A percentile compares a stretch with the other conserved stretches of the same genome.
These are phyloP conservation scores for Fusarium anthophilum DNA, from an alignment of 2,329 filamentous ascomycete species.

Conservation along the genomic window DNA sequence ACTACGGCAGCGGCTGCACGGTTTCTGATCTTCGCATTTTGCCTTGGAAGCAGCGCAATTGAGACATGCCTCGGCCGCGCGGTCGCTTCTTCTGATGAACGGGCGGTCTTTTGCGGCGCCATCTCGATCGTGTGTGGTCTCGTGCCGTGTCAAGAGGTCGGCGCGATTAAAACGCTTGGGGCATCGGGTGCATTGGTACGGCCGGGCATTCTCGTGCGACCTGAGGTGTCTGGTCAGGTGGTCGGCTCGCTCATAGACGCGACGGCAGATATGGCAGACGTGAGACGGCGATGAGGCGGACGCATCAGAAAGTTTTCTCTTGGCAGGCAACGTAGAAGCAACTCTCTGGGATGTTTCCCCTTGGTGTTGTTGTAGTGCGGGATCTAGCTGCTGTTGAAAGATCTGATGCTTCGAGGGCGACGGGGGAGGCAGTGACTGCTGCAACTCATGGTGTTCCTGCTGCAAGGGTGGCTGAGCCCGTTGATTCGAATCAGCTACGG, in stretches of 20 bases:
- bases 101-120: constrained; percentile 39
- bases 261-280: constrained; percentile 42
- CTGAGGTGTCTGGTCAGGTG: constrained; percentile 41
- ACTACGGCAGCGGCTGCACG: constrained; percentile 40
- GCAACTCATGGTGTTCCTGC: constrained; percentile 30
- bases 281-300: constrained; percentile 40
- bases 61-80: constrained; percentile 41
- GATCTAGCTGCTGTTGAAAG: constrained; percentile 32
- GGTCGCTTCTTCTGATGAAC: constrained; percentile 40
- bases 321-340: constrained; percentile 28
- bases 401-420: constrained; percentile 28
- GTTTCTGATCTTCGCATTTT: constrained; percentile 42
- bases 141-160: constrained; percentile 40
- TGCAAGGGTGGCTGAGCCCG: constrained; percentile 20
- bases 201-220: constrained; percentile 42
- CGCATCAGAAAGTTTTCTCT: constrained; percentile 40
- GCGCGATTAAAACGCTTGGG: constrained; percentile 43
- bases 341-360: constrained; percentile 17
- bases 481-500: constrained; percentile 32
- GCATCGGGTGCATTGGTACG: constrained; percentile 42
- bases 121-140: constrained; percentile 43
- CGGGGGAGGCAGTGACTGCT: constrained; percentile 20
- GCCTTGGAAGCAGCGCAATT: constrained; percentile 43
- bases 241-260: constrained; percentile 42
- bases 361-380: constrained; percentile 21